Evolutionary conservation across 2,329 filamentous ascomycete genomes (phyloP), one percentile per base, ranked within the genome.

Genomic region (Orbilia oligospora): DNA sequence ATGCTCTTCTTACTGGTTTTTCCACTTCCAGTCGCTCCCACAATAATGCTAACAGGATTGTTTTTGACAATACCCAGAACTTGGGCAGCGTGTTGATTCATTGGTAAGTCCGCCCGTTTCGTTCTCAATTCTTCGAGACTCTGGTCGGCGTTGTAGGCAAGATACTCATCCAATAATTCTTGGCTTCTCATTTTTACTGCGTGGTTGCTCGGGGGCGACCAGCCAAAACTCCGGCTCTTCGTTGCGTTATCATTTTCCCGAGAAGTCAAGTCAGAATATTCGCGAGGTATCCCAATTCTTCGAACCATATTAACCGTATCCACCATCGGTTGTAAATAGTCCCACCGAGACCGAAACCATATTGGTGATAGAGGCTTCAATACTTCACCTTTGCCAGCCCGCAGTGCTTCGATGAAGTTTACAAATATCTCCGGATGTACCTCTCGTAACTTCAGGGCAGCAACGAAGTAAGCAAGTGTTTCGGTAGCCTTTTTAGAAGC

Each of bases 21-120:
- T 20, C 87, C 86, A 53, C 84, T 85, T 1, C 86, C 86, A 48
- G 86, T 86, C 27, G 85, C 84, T 18, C 86, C 86, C 58, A 85
- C 83, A 71, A 88, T 83, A 56, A 88, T 85, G 80, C 84, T 86
- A 81, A 86, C 86, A 0, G 82, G 81, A 68, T 86, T 83, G 8
- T 83, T 82, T 5, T 84, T 82, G 18, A 87, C 82, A 56, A 85
- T 80, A 1, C 84, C 81, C 10, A 87, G 76, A 12, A 87, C 83
- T 55, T 84, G 53, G 2, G 81, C 72, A 48, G 82, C 80, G 61
- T 84, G 83, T 51, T 84, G 81, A 63, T 84, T 85, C 83, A 87
- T 85, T 9, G 86, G 86, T 24, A 87, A 80, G 3, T 82, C 81
- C 3, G 83, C 82, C 69, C 83, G 84, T 61, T 84, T 84, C 16